Conservation (phyloP, 2,329 filamentous ascomycete genomes). For the Fusarium odoratissimum region DNA sequence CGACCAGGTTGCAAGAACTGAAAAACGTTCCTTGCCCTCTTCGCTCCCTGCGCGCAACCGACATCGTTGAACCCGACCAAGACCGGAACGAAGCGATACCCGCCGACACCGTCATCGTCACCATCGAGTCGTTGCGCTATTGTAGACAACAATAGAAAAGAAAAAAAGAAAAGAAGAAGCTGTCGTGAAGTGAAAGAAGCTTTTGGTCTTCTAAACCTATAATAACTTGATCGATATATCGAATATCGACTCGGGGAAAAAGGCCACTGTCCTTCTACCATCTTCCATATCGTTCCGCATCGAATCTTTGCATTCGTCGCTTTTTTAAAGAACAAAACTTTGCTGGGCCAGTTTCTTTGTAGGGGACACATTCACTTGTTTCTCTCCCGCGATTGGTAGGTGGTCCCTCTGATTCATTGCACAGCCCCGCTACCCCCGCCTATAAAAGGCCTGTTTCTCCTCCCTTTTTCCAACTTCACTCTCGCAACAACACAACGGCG, state of each 20-base stretch:
- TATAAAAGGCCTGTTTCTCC: constrained; percentile 45
- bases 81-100: constrained; percentile 51
- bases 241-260: background rate
- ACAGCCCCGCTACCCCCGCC: constrained; percentile 35
- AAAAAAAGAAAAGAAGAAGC: constrained; percentile 26
- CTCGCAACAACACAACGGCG: constrained; percentile 34
- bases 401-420: constrained; percentile 43
- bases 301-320: constrained; percentile 36
- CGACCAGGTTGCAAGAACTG: constrained; percentile 54
- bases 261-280: constrained; percentile 5
- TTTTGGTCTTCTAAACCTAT: constrained; percentile 33
- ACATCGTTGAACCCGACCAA: constrained; percentile 50
- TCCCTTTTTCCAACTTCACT: constrained; percentile 35
- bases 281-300: constrained; percentile 33
- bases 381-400: constrained; percentile 85
- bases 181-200: constrained; percentile 49
- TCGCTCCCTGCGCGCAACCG: constrained; percentile 51
- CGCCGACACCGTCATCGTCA: constrained; percentile 49
- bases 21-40: constrained; percentile 55
- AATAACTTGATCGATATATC: constrained; percentile 27
- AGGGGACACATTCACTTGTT: constrained; percentile 99
- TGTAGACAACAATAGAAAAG: constrained; percentile 53
- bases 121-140: constrained; percentile 49
- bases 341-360: constrained; percentile 55
- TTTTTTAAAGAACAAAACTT: constrained; percentile 35